phyloP scores from a whole-genome alignment of 2,329 filamentous ascomycete genomes.

The Pseudogymnoascus sp. region DNA sequence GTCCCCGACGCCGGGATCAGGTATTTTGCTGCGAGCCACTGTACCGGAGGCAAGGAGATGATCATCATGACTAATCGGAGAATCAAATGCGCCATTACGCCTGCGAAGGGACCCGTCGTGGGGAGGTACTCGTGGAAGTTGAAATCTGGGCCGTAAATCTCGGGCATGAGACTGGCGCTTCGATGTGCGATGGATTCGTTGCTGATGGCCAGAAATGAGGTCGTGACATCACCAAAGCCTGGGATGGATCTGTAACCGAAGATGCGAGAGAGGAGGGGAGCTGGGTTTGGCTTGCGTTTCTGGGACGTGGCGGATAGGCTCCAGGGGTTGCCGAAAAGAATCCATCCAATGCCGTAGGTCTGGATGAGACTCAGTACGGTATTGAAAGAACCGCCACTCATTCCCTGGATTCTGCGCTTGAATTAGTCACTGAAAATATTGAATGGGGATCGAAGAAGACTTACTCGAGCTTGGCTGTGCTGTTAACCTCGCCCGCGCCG shows the following conservation, averaged over 20 bases:
- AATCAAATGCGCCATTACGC: not conserved
- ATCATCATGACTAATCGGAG: not conserved
- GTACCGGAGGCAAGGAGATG: not conserved
- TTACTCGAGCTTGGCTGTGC: slow-evolving; percentile 13
- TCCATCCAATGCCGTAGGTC: slow-evolving; percentile 7
- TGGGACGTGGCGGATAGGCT: not conserved
- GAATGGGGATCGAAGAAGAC: not conserved
- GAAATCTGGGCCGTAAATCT: slow-evolving; percentile 8
- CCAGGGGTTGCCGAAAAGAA: slow-evolving; percentile 8
- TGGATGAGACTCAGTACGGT: slow-evolving; percentile 9
- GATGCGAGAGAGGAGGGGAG: not conserved
- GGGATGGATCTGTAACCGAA: slow-evolving; percentile 7
- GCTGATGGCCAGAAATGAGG: slow-evolving; percentile 10
- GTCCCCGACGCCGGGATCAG: not conserved
- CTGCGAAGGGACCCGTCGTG: not conserved
- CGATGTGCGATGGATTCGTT: slow-evolving; percentile 10
- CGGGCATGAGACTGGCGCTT: slow-evolving; percentile 7
- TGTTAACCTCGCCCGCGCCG: slow-evolving; percentile 9
- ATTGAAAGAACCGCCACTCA: slow-evolving; percentile 11
- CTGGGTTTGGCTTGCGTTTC: not conserved
- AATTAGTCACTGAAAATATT: not conserved
- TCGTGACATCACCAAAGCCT: slow-evolving; percentile 7
- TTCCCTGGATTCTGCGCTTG: not conserved
- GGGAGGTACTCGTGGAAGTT: not conserved
- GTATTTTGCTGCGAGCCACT: not conserved